Base-by-base conservation (phyloP, 108 stramenopile genomes). In the Hondaea fermentalgiana region DNA sequence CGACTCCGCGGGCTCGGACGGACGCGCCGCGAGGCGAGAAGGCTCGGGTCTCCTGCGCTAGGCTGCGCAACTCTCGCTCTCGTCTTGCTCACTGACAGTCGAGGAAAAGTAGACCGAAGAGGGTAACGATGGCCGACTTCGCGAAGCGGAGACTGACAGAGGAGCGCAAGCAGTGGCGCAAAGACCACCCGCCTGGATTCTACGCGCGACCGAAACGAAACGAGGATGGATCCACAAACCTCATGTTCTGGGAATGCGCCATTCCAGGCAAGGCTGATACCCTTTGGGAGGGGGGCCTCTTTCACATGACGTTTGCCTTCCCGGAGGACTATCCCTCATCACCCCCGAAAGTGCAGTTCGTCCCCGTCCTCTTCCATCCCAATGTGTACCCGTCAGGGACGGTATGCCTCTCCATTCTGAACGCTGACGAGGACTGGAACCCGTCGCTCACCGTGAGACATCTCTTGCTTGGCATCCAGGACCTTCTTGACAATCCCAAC, bases 371-470 rank as follows among this genome's bases (percentile, higher is more conserved):
- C 53, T 96, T 96, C 72, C 96, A 97, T 88, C 95, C 95, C 23
- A 97, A 96, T 93, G 95, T 96, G 42, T 96, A 97, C 92, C 96
- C 96, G 3, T 95, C 92, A 57, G 99, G 99, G n/a, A 99, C 98
- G 17, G 96, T 99, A 88, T 99, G 99, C 91, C 93, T 99, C 23
- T 95, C 95, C 88, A 98, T 99, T 90, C 89, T 99, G 49, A 97
- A 98, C 87, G 99, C 98, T 91, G 99, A 99, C 90, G 97, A 99
- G 90, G 99, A 96, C 19, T 99, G 99, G 99, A 94, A 98, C 88
- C 99, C 99, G 19, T 97, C 98, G 10, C 98, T 99, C 92, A 98
- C 97, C 10, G 91, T 99, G 60, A 97, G 97, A 90, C 97, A 98
- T 91, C 95, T 99, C 91, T 91, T 99, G 88, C 90, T 98, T 90